Base-by-base conservation (phyloP, 108 stramenopile species). In the Nitzschia sp. region DNA sequence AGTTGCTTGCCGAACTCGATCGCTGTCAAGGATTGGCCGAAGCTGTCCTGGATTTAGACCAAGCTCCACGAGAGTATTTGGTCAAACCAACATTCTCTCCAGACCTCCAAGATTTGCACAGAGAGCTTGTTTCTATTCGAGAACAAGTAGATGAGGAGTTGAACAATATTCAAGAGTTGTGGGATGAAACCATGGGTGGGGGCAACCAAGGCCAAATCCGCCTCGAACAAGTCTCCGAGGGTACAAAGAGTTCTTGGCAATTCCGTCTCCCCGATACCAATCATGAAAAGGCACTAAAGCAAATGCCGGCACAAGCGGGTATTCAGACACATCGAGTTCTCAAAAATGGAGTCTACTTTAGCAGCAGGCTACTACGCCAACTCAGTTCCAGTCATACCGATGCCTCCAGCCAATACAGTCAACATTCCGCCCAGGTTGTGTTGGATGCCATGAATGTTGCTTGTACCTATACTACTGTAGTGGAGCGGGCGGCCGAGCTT, bases 301-400 rank as follows among this genome's bases (percentile, higher is more conserved):
- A 65, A 9, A 41, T 64, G 10, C 29, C 60, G 5, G 52, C 41
- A 9, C 66, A 60, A 2, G 65, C 57, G 14, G 71, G 79, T 9
- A 83, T 96, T 26, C 65, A 82, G 57, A 75, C 93, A 29, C 82
- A 94, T 63, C 69, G 83, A 10, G 70, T 96, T 24, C 82, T 97
- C 41, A 95, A 96, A 72, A 97, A 96, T 77, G 98, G 98, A 19
- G 95, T 97, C 17, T 93, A 95, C 74, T 97, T 99, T 75, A 91
- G 91, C 43, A 97, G 91, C 21, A 83, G 74, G 46, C 74, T 64
- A 50, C 79, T 97, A 42, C 71, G 72, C 44, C 73, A 83, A 51
- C 60, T 95, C 22, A 86, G 81, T 0, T 63, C 69, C 34, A 74
- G 82, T 29, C 83, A 91, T 56, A 77, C 70, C 63, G 88, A 90